These are phyloP conservation scores for Biscogniauxia sp. DNA, from an alignment of 2,329 filamentous ascomycete species.

Conservation along the genomic window DNA sequence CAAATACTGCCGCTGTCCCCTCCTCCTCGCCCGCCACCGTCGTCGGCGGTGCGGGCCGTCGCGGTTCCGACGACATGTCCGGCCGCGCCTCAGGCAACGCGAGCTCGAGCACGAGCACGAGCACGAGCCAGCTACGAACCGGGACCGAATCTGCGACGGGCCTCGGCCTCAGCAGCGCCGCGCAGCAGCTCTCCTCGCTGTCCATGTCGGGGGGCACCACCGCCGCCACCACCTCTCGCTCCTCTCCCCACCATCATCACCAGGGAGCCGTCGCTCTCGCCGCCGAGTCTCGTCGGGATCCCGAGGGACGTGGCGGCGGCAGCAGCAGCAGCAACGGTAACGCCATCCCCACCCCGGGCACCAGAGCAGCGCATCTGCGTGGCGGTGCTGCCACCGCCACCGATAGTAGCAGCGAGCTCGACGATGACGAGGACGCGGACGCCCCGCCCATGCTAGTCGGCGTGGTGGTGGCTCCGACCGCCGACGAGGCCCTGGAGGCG, in stretches of 20 bases:
- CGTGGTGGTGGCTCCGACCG: constrained; percentile 50
- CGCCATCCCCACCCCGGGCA: background rate
- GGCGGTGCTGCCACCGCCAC: constrained; percentile 3
- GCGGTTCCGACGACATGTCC: background rate
- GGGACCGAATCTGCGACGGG: background rate
- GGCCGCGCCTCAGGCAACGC: background rate
- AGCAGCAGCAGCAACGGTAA: too few relatives aligned
- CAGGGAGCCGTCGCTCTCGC: background rate
- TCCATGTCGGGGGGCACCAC: constrained; percentile 1
- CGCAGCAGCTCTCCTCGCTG: constrained; percentile 1
- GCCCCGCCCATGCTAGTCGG: constrained; percentile 52
- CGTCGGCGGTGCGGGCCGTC: background rate
- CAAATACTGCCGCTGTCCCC: too few relatives aligned
- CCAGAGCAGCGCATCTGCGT: constrained; percentile 3
- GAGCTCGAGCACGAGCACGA: background rate
- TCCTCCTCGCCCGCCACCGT: background rate
- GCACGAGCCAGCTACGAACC: background rate
- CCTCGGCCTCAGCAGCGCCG: background rate
- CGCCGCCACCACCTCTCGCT: constrained; percentile 3
- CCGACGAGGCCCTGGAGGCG: constrained; percentile 49
- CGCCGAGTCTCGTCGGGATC: background rate
- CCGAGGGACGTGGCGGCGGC: constrained; percentile 5
- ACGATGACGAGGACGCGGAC: constrained; percentile 24
- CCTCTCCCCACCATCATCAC: background rate
- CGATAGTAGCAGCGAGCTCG: constrained; percentile 1